Evolutionary conservation across 768 basidiomycete genomes (phyloP).

Genomic region (Leucocoprinus sp.): DNA sequence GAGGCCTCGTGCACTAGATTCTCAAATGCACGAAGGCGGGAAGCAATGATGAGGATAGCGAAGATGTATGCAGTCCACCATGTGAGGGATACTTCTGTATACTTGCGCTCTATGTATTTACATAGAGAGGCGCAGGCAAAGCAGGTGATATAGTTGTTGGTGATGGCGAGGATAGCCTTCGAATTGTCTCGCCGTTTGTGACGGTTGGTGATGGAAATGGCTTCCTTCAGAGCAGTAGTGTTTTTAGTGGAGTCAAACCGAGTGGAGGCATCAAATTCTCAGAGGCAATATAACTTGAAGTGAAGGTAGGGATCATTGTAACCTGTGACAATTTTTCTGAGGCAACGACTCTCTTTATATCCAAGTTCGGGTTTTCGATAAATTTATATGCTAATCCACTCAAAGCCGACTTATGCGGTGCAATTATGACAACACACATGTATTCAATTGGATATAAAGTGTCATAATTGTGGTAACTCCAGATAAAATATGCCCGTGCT

Average conservation of each 20-base stretch:
- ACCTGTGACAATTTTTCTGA: not conserved
- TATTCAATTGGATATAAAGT: no score
- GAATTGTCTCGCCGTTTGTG: constrained; percentile 6
- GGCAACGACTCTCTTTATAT: not conserved
- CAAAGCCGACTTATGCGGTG: not conserved
- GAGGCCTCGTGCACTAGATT: constrained; percentile 6
- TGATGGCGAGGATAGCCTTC: constrained; percentile 1
- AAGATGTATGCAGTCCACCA: not conserved
- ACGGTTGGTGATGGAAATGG: constrained; percentile 3
- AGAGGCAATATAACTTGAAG: no score
- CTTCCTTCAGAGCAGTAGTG: not conserved
- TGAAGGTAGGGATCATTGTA: not conserved
- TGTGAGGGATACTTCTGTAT: not conserved
- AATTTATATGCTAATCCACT: not conserved
- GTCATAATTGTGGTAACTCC: no score
- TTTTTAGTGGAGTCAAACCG: constrained; percentile 4
- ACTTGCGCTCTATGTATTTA: constrained; percentile 1
- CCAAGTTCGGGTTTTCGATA: not conserved
- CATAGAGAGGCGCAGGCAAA: constrained; percentile 4
- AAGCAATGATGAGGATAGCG: constrained; percentile 4
- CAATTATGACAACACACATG: no score
- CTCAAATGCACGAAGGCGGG: constrained; percentile 6
- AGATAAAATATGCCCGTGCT: no score
- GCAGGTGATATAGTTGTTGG: constrained; percentile 7
- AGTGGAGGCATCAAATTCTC: constrained; percentile 1